Conservation (phyloP, 2,329 filamentous ascomycete genomes). For the Helotiales sp. region DNA sequence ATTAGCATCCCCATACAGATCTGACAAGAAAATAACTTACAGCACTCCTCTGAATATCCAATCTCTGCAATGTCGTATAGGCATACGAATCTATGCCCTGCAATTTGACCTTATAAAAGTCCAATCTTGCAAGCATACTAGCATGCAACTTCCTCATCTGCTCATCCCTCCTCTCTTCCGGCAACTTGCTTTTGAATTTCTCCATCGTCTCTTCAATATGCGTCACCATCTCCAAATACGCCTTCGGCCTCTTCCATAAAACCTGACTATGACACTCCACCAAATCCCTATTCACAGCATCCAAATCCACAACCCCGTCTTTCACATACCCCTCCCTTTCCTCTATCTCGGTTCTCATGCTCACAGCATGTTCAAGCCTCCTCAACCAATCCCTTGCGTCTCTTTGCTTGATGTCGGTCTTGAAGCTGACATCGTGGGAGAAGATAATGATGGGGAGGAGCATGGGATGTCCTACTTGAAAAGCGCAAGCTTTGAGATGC, state of each 20-base stretch:
- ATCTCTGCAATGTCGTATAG: conserved; percentile 58
- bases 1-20: neutral
- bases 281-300: conserved; percentile 60
- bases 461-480: conserved; percentile 58
- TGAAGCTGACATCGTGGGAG: conserved; percentile 55
- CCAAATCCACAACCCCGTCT: conserved; percentile 52
- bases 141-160: conserved; percentile 48
- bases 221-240: conserved; percentile 55
- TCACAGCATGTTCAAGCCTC: conserved; percentile 61
- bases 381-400: conserved; percentile 63
- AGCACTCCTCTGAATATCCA: conserved; percentile 62
- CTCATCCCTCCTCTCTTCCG: conserved; percentile 19
- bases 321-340: conserved; percentile 51
- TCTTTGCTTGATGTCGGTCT: conserved; percentile 62
- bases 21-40: conserved; percentile 40
- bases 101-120: conserved; percentile 63
- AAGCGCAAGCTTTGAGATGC: conserved; percentile 52
- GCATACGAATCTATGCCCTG: conserved; percentile 63
- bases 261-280: conserved; percentile 66
- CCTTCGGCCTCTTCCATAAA: conserved; percentile 64
- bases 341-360: conserved; percentile 48
- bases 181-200: conserved; percentile 18
- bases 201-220: conserved; percentile 46
- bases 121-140: conserved; percentile 53
- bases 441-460: conserved; percentile 62